phyloP scores from a whole-genome alignment of 1,284 basidiomycete species.

The Mycosarcoma maydis region DNA sequence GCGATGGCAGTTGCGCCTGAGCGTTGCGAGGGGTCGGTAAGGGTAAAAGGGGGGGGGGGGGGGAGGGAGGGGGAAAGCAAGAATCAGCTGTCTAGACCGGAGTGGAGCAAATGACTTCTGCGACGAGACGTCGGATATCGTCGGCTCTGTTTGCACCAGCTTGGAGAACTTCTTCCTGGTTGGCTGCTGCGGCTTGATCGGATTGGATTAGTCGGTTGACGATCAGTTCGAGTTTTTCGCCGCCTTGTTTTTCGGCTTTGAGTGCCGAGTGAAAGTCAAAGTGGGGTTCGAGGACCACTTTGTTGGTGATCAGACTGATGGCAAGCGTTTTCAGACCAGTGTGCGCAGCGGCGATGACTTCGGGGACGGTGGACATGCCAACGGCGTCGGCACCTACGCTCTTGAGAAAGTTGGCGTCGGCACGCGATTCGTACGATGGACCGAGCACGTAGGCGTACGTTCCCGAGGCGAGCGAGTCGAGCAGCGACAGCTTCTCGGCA shows the following conservation, averaged over 20 bases:
- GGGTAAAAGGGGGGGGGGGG: background rate
- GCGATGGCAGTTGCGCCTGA: no score
- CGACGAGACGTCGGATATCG: constrained; percentile 74
- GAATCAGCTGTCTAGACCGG: background rate
- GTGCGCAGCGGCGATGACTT: constrained; percentile 82
- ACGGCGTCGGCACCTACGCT: constrained; percentile 73
- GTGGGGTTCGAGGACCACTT: constrained; percentile 78
- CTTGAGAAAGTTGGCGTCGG: constrained; percentile 49
- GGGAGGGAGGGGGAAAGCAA: background rate
- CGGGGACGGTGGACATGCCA: constrained; percentile 89
- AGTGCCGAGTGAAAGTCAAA: constrained; percentile 78
- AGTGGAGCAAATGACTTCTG: constrained; percentile 11
- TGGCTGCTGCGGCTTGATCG: constrained; percentile 72
- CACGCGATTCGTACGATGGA: constrained; percentile 81
- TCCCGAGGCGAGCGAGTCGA: constrained; percentile 67
- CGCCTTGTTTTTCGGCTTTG: constrained; percentile 72
- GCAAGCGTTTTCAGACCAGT: constrained; percentile 76
- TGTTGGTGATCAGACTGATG: constrained; percentile 82
- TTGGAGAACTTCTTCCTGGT: constrained; percentile 82
- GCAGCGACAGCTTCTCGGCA: constrained; percentile 71
- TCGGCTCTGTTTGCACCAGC: constrained; percentile 77
- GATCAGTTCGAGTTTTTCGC: constrained; percentile 5
- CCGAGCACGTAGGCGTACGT: constrained; percentile 82
- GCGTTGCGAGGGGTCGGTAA: no score
- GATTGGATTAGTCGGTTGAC: constrained; percentile 63